These are phyloP conservation scores for Solanum bulbocastanum DNA, from an alignment of 257 asterid genomes.

Conservation along the genomic window DNA sequence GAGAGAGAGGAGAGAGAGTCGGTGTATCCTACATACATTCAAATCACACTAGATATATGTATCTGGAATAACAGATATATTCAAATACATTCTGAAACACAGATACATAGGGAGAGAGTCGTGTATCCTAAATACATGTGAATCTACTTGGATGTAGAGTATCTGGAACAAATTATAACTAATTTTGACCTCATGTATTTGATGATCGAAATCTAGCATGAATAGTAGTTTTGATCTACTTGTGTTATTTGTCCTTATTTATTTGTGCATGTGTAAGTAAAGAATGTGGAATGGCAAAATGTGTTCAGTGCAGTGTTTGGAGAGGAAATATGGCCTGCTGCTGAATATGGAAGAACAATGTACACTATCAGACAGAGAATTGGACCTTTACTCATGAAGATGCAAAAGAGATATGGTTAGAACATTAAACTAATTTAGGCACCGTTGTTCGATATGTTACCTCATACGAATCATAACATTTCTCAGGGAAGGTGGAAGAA, in stretches of 20 bases:
- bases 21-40: background rate
- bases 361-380: slow-evolving; percentile 81
- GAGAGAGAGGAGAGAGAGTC: background rate
- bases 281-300: slow-evolving; percentile 12
- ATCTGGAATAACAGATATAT: background rate
- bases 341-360: slow-evolving; percentile 98
- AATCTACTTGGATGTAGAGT: background rate
- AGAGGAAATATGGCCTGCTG: slow-evolving; percentile 97
- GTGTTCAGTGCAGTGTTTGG: slow-evolving; percentile 95
- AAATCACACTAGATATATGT: background rate
- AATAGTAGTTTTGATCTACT: background rate
- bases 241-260: background rate
- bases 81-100: no score
- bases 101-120: background rate
- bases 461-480: background rate
- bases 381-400: slow-evolving; percentile 78
- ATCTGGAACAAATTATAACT: no score
- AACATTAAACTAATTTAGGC: background rate
- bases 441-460: background rate
- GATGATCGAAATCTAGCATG: background rate
- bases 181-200: background rate
- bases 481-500: slow-evolving; percentile 61
- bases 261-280: background rate
- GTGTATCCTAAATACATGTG: background rate
- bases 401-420: slow-evolving; percentile 85